Evolutionary conservation across 1,284 basidiomycete genomes (phyloP), one percentile per base, ranked within the genome.

Genomic region (Nidula niveotomentosa): DNA sequence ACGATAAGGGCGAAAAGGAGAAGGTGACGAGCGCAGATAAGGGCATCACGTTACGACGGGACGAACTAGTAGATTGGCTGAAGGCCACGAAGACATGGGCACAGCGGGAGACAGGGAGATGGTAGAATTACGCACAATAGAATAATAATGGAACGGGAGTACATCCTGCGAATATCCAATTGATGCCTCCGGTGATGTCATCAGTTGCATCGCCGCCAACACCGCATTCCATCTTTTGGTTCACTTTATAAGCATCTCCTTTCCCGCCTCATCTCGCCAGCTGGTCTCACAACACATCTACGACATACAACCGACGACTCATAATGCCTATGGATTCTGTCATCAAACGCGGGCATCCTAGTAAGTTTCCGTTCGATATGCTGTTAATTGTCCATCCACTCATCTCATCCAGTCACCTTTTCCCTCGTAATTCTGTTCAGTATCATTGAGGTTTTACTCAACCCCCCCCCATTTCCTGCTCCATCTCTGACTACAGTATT

Each of bases 1-100:
- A 88, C 60, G 82, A 84, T 45, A 86, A 85, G 55, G 90, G 85
- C 63, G 82, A 80, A 77, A 92, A 86, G 77, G 81, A 65, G 61
- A 94, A 87, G 76, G 81, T 83, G 60, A 84, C 81, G 75, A 84
- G 75, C 52, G 69, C 70, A 37, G 85, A 87, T 60, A 85, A 85
- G 70, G 88, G 86, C n/a, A 77, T 76, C 7, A 80, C 85, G 66
- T 83, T 96, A 45, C 79, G 79, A 66, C 78, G 92, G 46, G 76
- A 74, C 3, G 85, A 90, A 58, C 78, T 96, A 49, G 78, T 93
- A 18, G 72, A 78, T 44, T 95, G 91, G 84, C 68, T 90, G 56
- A 86, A 84, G 63, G 56, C 67, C 52, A 63, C 58, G 7, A 57
- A 61, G 46, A 63, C 60, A 18, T 68, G 65, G 62, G 59, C 54